These are phyloP conservation scores for Cyclospora cayetanensis DNA, from an alignment of 169 alveolate genomes.

Conservation along the genomic window DNA sequence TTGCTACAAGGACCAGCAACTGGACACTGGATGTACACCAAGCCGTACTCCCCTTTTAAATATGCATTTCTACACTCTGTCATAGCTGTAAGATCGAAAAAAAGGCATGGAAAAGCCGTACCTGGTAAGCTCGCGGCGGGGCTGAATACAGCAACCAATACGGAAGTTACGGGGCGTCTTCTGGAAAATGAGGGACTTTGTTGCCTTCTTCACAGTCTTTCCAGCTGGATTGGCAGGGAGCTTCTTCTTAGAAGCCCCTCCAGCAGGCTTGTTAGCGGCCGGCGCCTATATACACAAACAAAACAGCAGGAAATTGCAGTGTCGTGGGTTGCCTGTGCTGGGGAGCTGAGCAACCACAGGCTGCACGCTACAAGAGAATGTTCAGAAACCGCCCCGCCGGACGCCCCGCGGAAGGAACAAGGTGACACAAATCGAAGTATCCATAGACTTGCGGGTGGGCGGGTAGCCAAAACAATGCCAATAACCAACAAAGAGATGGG, in stretches of 20 bases:
- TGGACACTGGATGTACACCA: background rate
- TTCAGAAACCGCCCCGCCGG: background rate
- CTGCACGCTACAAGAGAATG: background rate
- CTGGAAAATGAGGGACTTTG: constrained; percentile 83
- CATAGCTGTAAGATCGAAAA: background rate
- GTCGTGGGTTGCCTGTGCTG: background rate
- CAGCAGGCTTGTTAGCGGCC: constrained; percentile 45
- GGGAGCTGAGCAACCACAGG: background rate
- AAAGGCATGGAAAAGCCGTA: constrained; percentile 57
- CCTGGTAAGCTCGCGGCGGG: constrained; percentile 90
- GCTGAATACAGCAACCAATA: constrained; percentile 93
- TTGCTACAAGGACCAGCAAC: no score
- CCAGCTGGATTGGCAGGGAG: constrained; percentile 17
- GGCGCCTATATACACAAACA: no score
- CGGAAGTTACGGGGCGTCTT: constrained; percentile 86
- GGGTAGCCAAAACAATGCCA: no score
- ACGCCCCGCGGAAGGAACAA: no score
- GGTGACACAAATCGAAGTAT: background rate
- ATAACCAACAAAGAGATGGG: no score
- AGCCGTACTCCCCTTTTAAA: background rate
- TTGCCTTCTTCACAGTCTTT: constrained; percentile 48
- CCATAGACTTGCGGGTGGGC: background rate
- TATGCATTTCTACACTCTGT: no score
- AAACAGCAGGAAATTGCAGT: background rate
- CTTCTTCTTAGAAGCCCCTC: constrained; percentile 67